Conservation (phyloP, 345 rosid genomes). For the Hibiscus trionum region DNA sequence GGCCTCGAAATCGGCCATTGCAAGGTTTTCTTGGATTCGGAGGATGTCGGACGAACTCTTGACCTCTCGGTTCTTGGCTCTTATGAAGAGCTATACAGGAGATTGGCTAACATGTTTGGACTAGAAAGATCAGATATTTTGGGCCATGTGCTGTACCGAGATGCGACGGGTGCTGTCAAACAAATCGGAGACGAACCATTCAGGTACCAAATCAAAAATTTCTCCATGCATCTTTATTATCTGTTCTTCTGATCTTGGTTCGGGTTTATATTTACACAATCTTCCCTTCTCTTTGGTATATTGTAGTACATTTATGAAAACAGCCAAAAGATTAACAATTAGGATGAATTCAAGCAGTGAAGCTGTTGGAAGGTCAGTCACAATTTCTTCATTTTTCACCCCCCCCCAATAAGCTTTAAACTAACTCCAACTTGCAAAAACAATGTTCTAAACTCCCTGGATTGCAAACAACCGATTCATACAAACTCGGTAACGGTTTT, state of each 20-base stretch:
- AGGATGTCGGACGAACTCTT: conserved; percentile 78
- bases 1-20: conserved; percentile 63
- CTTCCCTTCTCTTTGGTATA: neutral
- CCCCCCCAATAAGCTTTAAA: neutral
- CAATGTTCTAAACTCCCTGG: neutral
- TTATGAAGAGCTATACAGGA: conserved; percentile 63
- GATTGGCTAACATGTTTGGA: conserved; percentile 67
- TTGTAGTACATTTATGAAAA: conserved; percentile 56
- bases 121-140: conserved; percentile 54
- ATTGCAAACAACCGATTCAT: neutral
- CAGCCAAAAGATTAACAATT: conserved; percentile 68
- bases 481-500: conserved; percentile 3
- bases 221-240: neutral
- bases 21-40: conserved; percentile 90
- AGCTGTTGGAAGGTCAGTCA: conserved; percentile 51
- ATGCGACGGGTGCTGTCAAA: conserved; percentile 49
- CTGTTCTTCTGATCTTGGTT: neutral
- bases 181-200: conserved; percentile 74
- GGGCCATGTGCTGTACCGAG: conserved; percentile 60
- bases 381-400: neutral
- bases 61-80: conserved; percentile 69
- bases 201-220: conserved; percentile 39
- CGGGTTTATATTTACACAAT: neutral
- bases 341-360: conserved; percentile 43
- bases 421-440: neutral